These are phyloP conservation scores for Lentinula sp. DNA, from an alignment of 768 basidiomycete species.

Conservation along the genomic window DNA sequence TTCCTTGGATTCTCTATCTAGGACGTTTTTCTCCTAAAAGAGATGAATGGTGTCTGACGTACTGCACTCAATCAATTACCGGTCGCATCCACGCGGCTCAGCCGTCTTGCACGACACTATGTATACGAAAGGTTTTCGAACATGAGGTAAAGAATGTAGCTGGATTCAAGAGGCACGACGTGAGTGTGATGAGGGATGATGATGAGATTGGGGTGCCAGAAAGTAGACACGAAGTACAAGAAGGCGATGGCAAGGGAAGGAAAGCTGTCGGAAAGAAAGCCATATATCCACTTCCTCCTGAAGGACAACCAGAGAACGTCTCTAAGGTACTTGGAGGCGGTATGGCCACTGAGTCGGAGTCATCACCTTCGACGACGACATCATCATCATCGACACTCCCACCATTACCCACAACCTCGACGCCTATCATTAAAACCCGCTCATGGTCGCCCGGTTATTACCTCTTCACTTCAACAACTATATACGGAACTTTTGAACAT, in stretches of 20 bases:
- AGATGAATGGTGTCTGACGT: constrained; percentile 63
- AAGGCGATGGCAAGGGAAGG: constrained; percentile 26
- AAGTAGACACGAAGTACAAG: constrained; percentile 3
- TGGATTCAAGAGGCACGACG: constrained; percentile 36
- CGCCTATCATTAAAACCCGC: constrained; percentile 29
- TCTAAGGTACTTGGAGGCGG: constrained; percentile 41
- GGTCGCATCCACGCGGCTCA: constrained; percentile 45
- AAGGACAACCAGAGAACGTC: constrained; percentile 50
- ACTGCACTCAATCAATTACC: constrained; percentile 50
- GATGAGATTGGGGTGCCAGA: background rate
- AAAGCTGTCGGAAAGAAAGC: constrained; percentile 20
- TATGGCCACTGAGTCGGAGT: constrained; percentile 20
- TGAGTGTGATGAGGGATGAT: background rate
- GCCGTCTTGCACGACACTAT: constrained; percentile 43
- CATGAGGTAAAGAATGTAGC: constrained; percentile 56
- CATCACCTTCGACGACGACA: background rate
- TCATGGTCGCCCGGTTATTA: constrained; percentile 78
- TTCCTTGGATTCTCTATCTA: constrained; percentile 13
- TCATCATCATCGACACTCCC: background rate
- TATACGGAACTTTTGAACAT: constrained; percentile 48
- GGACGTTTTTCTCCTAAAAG: constrained; percentile 52
- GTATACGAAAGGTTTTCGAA: constrained; percentile 59
- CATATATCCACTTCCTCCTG: constrained; percentile 57
- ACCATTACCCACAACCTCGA: background rate
- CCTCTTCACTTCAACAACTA: constrained; percentile 56